Evolutionary conservation across 2,329 filamentous ascomycete genomes (phyloP).

Genomic region (Incumbomyces lentus): DNA sequence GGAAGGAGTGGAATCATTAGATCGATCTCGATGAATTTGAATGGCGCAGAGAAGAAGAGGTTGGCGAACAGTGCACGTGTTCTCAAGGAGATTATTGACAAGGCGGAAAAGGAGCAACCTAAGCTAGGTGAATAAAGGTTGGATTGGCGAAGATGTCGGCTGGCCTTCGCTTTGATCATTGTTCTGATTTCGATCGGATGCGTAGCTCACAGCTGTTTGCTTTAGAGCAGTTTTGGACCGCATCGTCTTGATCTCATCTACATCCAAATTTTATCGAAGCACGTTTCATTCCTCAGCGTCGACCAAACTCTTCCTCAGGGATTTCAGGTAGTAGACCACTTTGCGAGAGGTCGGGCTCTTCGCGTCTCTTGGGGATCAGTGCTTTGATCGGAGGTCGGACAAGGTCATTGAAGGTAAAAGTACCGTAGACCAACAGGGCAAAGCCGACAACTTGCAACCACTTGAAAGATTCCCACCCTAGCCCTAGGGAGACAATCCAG

Average conservation of each 20-base stretch:
- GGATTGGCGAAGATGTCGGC: no score
- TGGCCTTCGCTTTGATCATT: no score
- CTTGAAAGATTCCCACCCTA: slow-evolving; percentile 97
- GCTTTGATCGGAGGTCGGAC: slow-evolving; percentile 69
- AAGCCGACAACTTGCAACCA: slow-evolving; percentile 91
- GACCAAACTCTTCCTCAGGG: slow-evolving; percentile 59
- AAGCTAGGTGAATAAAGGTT: no score
- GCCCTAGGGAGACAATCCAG: slow-evolving; percentile 84
- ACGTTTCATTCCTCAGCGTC: neutral
- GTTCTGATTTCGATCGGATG: no score
- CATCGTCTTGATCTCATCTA: no score
- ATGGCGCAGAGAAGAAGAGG: slow-evolving; percentile 13
- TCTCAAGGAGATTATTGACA: slow-evolving; percentile 10
- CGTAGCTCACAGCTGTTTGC: no score
- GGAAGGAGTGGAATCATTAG: slow-evolving; percentile 38
- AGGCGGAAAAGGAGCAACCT: neutral
- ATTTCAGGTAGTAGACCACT: slow-evolving; percentile 62
- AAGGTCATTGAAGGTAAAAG: slow-evolving; percentile 91
- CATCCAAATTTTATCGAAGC: neutral
- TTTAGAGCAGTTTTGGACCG: no score
- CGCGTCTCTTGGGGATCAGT: slow-evolving; percentile 44
- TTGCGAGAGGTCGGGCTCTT: slow-evolving; percentile 34
- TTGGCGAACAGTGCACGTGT: slow-evolving; percentile 11
- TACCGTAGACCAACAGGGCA: slow-evolving; percentile 83
- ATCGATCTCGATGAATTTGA: slow-evolving; percentile 20